These are phyloP conservation scores for Pyracantha coccinea DNA, from an alignment of 331 rosid species.

Conservation along the genomic window DNA sequence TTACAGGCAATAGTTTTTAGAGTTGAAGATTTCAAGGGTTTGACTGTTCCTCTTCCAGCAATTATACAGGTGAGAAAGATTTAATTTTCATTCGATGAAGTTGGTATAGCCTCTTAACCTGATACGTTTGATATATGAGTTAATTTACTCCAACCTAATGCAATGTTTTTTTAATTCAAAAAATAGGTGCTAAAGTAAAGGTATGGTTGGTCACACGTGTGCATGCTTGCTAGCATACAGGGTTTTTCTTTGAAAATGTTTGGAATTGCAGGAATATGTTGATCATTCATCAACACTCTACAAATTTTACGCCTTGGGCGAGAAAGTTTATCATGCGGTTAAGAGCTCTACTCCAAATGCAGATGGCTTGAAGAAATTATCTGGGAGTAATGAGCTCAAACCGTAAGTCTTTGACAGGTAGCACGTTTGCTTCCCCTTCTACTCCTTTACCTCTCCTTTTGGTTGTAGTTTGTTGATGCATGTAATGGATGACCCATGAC, in stretches of 20 bases:
- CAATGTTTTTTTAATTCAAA: neutral
- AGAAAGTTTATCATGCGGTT: constrained; percentile 64
- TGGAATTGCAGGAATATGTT: constrained; percentile 70
- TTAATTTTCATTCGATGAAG: neutral
- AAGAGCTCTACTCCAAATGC: constrained; percentile 80
- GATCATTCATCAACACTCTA: constrained; percentile 83
- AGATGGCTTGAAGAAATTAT: constrained; percentile 38
- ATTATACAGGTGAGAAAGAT: constrained; percentile 51
- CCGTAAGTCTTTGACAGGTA: constrained; percentile 74
- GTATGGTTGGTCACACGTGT: neutral
- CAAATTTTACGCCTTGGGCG: constrained; percentile 79
- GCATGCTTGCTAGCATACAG: neutral
- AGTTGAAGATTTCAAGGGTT: constrained; percentile 51
- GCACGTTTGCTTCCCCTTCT: neutral
- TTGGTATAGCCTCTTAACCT: neutral
- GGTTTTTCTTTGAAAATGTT: neutral
- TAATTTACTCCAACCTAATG: neutral
- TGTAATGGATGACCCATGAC: neutral
- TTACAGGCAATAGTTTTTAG: constrained; percentile 63
- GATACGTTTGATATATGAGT: neutral
- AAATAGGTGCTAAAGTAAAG: neutral
- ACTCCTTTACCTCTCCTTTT: neutral
- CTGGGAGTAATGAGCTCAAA: constrained; percentile 38
- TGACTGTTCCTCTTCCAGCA: constrained; percentile 83
- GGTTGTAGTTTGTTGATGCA: neutral